Conservation (phyloP, 441 rosid genomes). For the Erodium moschatum region DNA sequence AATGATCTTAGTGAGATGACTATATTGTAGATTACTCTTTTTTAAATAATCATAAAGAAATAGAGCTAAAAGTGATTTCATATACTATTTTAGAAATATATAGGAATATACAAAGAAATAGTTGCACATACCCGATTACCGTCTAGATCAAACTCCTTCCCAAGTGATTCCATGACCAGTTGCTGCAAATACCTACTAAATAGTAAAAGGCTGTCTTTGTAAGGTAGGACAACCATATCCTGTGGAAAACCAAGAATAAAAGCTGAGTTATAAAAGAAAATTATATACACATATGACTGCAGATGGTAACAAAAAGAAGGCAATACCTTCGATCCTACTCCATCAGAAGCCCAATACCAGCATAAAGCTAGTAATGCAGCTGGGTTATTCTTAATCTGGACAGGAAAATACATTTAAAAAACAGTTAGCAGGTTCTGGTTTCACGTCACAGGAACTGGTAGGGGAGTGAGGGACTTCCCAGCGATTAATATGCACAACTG, state of each 20-base stretch:
- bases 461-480: neutral
- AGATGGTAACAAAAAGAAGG: constrained; percentile 15
- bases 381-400: constrained; percentile 75
- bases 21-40: too few relatives aligned
- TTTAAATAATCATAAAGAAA: neutral
- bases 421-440: neutral
- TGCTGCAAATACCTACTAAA: constrained; percentile 94
- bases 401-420: constrained; percentile 9
- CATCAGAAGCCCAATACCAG: constrained; percentile 93
- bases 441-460: too few relatives aligned
- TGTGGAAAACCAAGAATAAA: constrained; percentile 28
- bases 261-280: constrained; percentile 16
- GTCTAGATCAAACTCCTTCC: constrained; percentile 94
- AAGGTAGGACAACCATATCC: constrained; percentile 99
- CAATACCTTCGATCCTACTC: constrained; percentile 82
- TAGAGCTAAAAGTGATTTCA: neutral
- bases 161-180: constrained; percentile 95
- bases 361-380: constrained; percentile 76
- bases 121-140: constrained; percentile 64
- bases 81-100: neutral
- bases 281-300: constrained; percentile 3
- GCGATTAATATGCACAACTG: neutral
- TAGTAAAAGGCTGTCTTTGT: constrained; percentile 86
- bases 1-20: neutral
- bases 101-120: neutral